Evolutionary conservation across 192 early-diverging fungal genomes (phyloP).

Genomic region (Coemansia sp.): DNA sequence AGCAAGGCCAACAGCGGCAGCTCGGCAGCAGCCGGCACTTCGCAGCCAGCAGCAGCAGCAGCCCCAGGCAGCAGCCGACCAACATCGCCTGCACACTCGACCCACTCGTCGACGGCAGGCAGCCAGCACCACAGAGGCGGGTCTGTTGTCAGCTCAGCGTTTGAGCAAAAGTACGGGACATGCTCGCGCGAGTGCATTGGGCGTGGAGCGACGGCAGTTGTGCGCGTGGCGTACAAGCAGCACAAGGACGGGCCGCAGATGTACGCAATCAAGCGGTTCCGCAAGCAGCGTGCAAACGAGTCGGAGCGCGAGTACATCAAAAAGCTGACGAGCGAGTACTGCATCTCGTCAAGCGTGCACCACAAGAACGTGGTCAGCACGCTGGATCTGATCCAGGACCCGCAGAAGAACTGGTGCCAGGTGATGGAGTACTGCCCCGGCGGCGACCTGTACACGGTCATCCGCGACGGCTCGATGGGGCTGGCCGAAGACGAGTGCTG

Average conservation of each 20-base stretch:
- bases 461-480: conserved; percentile 74
- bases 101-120: conserved; percentile 30
- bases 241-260: conserved; percentile 63
- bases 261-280: conserved; percentile 93
- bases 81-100: conserved; percentile 32
- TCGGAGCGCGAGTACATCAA: conserved; percentile 93
- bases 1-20: conserved; percentile 3
- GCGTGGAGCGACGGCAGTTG: conserved; percentile 88
- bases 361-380: conserved; percentile 91
- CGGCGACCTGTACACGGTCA: conserved; percentile 85
- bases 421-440: conserved; percentile 87
- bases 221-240: conserved; percentile 80
- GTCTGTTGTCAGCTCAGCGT: conserved; percentile 29
- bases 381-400: conserved; percentile 95
- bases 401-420: conserved; percentile 77
- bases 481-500: conserved; percentile 83
- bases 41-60: conserved; percentile 1
- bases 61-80: conserved; percentile 8
- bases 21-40: not conserved
- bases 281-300: conserved; percentile 81
- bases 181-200: conserved; percentile 78
- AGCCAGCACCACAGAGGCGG: conserved; percentile 27
- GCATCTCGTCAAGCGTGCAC: conserved; percentile 87
- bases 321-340: conserved; percentile 93
- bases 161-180: conserved; percentile 78